These are phyloP conservation scores for Boletus rex-veris DNA, from an alignment of 768 basidiomycete genomes.

Conservation along the genomic window DNA sequence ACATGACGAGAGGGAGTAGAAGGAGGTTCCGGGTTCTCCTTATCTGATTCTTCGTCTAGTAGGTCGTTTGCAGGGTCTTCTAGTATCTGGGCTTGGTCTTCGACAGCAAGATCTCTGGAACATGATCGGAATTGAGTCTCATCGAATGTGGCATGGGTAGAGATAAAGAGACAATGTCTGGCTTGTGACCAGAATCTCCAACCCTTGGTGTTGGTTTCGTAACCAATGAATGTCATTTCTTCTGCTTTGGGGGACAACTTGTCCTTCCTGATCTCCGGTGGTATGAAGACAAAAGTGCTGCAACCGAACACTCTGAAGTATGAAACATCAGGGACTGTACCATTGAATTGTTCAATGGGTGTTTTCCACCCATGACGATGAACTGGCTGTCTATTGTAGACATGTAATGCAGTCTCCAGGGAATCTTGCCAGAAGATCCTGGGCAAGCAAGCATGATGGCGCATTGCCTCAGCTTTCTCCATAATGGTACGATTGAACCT, in stretches of 20 bases:
- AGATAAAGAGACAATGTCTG: too few relatives aligned
- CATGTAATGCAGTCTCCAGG: background rate
- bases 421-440: background rate
- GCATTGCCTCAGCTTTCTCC: background rate
- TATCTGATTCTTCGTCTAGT: rapidly evolving
- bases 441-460: background rate
- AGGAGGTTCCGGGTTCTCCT: too few relatives aligned
- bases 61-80: too few relatives aligned
- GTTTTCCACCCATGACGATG: background rate
- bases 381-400: background rate
- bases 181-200: too few relatives aligned
- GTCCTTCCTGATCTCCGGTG: background rate
- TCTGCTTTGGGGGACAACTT: background rate
- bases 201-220: background rate
- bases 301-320: background rate
- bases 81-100: too few relatives aligned
- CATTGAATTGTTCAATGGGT: background rate
- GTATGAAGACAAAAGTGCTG: background rate
- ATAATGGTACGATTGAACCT: background rate
- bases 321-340: background rate
- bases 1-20: too few relatives aligned
- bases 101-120: too few relatives aligned
- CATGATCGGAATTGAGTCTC: too few relatives aligned
- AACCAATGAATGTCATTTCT: background rate
- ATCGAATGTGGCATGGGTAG: too few relatives aligned